These are phyloP conservation scores for Ceratocystiopsis brevicomis DNA, from an alignment of 2,329 filamentous ascomycete species.

Conservation along the genomic window DNA sequence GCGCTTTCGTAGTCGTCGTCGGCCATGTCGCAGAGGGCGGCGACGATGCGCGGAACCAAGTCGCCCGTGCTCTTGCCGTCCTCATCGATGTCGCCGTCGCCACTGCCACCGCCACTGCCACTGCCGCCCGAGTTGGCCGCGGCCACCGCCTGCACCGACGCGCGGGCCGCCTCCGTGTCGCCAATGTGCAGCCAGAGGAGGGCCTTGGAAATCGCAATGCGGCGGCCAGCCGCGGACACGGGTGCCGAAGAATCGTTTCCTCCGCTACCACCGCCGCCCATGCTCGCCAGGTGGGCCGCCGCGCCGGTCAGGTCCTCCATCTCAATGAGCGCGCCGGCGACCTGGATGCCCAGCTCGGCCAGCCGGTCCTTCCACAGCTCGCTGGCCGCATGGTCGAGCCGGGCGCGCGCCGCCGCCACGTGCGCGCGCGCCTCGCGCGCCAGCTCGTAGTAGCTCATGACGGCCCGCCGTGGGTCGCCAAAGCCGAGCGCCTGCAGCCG, in stretches of 20 bases:
- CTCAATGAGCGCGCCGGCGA: conserved; percentile 51
- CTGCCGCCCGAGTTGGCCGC: not conserved
- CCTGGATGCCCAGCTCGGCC: conserved; percentile 51
- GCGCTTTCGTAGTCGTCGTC: conserved; percentile 54
- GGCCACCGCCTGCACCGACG: conserved; percentile 22
- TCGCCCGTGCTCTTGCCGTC: conserved; percentile 7
- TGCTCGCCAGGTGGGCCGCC: conserved; percentile 45
- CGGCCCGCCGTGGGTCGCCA: conserved; percentile 61
- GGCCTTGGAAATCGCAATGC: conserved; percentile 31
- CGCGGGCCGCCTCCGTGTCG: conserved; percentile 48
- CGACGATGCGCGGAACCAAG: conserved; percentile 29
- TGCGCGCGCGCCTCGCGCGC: conserved; percentile 54
- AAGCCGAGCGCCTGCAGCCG: conserved; percentile 74
- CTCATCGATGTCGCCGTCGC: conserved; percentile 14
- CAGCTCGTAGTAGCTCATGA: conserved; percentile 83
- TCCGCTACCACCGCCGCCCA: conserved; percentile 20
- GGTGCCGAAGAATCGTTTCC: conserved; percentile 11
- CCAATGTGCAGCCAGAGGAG: conserved; percentile 65
- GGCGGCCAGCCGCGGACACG: conserved; percentile 4
- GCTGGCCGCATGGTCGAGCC: conserved; percentile 32
- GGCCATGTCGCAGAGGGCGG: conserved; percentile 58
- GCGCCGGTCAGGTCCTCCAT: conserved; percentile 80
- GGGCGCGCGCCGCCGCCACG: conserved; percentile 26
- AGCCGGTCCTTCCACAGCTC: conserved; percentile 55
- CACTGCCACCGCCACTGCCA: conserved; percentile 14